Evolutionary conservation across 345 rosid species (phyloP).

Genomic region (Streptanthus diversifolius): DNA sequence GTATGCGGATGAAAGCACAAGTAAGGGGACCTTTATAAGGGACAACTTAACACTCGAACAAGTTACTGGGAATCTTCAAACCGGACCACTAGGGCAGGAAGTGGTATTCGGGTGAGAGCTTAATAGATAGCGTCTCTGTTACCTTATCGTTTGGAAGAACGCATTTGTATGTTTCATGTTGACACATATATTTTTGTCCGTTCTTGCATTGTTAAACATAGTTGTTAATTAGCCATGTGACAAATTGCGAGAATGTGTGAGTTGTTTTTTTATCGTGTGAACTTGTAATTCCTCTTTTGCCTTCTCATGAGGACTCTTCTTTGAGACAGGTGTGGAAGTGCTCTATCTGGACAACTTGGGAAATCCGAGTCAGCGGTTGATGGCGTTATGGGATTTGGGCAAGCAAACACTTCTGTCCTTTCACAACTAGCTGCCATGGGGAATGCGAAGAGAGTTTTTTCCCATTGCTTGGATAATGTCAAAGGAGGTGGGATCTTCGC

Average conservation of each 20-base stretch:
- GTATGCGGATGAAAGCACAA: slow-evolving; percentile 85
- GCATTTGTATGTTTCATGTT: not conserved
- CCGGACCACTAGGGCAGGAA: slow-evolving; percentile 46
- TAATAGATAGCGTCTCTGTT: not conserved
- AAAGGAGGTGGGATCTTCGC: slow-evolving; percentile 88
- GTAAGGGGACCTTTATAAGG: slow-evolving; percentile 61
- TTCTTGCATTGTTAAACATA: too few relatives aligned
- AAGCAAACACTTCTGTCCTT: slow-evolving; percentile 71
- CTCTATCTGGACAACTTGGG: slow-evolving; percentile 71
- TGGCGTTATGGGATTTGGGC: slow-evolving; percentile 92
- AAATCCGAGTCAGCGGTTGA: slow-evolving; percentile 67
- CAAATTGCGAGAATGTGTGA: not conserved
- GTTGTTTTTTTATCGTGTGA: not conserved
- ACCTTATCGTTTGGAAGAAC: not conserved
- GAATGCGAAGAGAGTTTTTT: slow-evolving; percentile 55
- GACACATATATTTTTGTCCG: too few relatives aligned
- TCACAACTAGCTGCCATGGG: slow-evolving; percentile 79
- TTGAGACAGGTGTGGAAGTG: slow-evolving; percentile 60
- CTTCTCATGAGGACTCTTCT: not conserved
- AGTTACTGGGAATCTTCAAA: slow-evolving; percentile 51
- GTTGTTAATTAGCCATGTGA: not conserved
- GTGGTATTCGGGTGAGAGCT: slow-evolving; percentile 63
- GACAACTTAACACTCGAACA: slow-evolving; percentile 51
- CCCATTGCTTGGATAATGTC: slow-evolving; percentile 75
- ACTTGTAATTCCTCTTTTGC: not conserved